A percentile compares a stretch with the other conserved stretches of the same genome.
These are phyloP conservation scores for Alloteropsis angusta DNA, from an alignment of 202 grass and related monocot genomes.

Conservation along the genomic window DNA sequence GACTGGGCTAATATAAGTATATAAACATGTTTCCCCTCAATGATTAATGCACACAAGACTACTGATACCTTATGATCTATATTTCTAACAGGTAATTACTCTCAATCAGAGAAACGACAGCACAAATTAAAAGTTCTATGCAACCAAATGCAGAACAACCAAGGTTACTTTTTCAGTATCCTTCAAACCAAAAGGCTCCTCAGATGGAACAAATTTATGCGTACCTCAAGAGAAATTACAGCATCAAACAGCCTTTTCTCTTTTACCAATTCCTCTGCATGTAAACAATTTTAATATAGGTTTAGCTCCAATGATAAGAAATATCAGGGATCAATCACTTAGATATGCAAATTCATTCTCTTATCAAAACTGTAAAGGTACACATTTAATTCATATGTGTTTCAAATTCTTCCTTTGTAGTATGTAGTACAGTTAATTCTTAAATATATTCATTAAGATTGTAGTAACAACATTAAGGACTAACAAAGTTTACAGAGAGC, in stretches of 20 bases:
- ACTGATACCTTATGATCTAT: not conserved
- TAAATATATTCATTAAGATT: not conserved
- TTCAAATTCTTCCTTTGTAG: not conserved
- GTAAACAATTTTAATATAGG: slow-evolving; percentile 26
- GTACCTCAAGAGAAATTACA: slow-evolving; percentile 83
- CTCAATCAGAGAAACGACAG: not conserved
- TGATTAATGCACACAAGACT: not conserved
- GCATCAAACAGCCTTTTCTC: slow-evolving; percentile 75
- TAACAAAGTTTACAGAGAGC: not conserved
- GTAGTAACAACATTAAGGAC: not conserved
- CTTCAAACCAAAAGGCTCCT: not conserved
- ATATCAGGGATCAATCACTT: not conserved
- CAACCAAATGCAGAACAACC: not conserved
- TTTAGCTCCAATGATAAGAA: slow-evolving; percentile 21
- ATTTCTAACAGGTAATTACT: not conserved
- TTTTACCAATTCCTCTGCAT: slow-evolving; percentile 71
- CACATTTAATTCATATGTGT: too few relatives aligned
- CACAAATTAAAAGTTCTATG: not conserved
- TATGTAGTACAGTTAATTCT: not conserved
- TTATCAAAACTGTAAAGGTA: not conserved
- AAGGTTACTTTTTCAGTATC: not conserved
- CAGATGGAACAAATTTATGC: not conserved
- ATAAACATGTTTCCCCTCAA: not conserved
- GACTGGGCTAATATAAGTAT: not conserved
- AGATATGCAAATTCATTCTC: not conserved